A percentile compares a stretch with the other conserved stretches of the same genome.
Conservation (phyloP, 192 early-diverging fungal genomes). For the Dimargaris cristalligena region DNA sequence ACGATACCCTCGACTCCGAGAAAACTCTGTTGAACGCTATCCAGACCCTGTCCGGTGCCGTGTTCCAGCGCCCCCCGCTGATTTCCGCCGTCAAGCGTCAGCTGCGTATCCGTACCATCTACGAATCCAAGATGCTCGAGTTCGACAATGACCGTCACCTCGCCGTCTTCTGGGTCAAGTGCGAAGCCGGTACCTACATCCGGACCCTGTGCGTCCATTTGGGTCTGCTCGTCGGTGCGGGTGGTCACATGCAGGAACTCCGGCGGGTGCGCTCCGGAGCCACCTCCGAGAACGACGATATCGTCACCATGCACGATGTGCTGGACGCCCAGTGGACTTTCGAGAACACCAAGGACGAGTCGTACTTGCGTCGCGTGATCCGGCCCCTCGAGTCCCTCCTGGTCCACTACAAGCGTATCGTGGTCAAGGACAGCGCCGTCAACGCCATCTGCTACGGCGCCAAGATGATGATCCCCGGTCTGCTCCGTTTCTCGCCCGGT, state of each 20-base stretch:
- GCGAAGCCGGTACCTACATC: conserved; percentile 99
- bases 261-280: conserved; percentile 90
- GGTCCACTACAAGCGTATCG: conserved; percentile 88
- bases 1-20: conserved; percentile 81
- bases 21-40: conserved; percentile 71
- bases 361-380: conserved; percentile 86
- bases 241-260: conserved; percentile 99
- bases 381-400: conserved; percentile 89
- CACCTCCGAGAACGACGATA: conserved; percentile 77
- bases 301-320: conserved; percentile 98
- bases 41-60: conserved; percentile 92
- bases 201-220: conserved; percentile 98
- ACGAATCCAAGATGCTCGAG: conserved; percentile 89
- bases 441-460: conserved; percentile 99
- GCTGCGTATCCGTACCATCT: conserved; percentile 94
- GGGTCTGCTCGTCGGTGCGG: conserved; percentile 84
- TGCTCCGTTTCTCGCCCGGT: conserved; percentile 86
- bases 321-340: conserved; percentile 97
- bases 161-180: conserved; percentile 93
- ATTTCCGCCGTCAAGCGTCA: conserved; percentile 99
- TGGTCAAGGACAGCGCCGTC: conserved; percentile 96
- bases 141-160: conserved; percentile 95
- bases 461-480: conserved; percentile 96
- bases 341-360: conserved; percentile 94
- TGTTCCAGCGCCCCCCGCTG: conserved; percentile 97